Evolutionary conservation across 179 eudicot genomes (phyloP), one percentile per base, ranked within the genome.

Genomic region (Carnegiea gigantea): DNA sequence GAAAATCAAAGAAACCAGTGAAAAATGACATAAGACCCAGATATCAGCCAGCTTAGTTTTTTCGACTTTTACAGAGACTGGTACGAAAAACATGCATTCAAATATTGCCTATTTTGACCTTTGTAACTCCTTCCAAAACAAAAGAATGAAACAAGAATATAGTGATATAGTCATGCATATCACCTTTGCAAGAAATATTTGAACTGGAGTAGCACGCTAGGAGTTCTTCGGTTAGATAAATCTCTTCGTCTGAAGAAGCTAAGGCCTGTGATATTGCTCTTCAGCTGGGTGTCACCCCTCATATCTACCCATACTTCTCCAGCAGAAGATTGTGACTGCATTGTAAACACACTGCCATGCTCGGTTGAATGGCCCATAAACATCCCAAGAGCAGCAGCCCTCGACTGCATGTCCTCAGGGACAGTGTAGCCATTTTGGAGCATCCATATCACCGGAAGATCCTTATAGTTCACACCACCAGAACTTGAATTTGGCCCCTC

Each of bases 401-500:
- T 76, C 28, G 86, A 84, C 76, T 87, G 83, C 97, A 93, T 87
- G 77, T 93, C 95, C 17, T 88, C 85, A 26, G 97, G 97, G 9
- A 93, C 92, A 12, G 87, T 68, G 83, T 87, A 93, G 9, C 95
- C 95, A 81, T 92, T 93, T 59, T 90, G 92, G 83, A 93, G 89
- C 95, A 93, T 93, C 97, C 97, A 93, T 77, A 87, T 83, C 15
- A 89, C 81, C n/a, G 97, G 95, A 68, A 93, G 91, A 81, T 93
- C 90, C 75, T 89, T 84, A 77, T 77, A 86, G 21, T 88, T 90
- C 62, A 90, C 73, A 38, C 5, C 73, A 44, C 17, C 8, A 12
- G 80, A 46, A n/a, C 46, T 85, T 23, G 81, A 70, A 33, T 73
- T 83, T 12, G 86, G 88, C 82, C 87, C 86, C 9, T 70, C 83